A percentile compares a stretch with the other conserved stretches of the same genome.
These are phyloP conservation scores for Brassica nigra DNA, from an alignment of 345 rosid species.

Conservation along the genomic window DNA sequence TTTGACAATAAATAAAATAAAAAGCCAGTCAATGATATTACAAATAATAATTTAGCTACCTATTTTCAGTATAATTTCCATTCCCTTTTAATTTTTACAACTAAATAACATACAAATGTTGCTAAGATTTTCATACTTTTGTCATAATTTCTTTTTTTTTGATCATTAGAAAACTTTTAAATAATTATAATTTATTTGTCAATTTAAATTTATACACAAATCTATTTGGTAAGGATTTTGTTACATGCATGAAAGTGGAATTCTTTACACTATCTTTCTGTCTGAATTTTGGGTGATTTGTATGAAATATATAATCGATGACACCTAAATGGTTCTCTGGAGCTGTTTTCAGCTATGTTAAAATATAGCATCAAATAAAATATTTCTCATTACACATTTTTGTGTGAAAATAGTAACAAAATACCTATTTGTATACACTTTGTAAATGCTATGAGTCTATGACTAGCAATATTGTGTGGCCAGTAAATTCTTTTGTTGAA, in stretches of 20 bases:
- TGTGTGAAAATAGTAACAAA: not conserved
- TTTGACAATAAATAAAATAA: conserved; percentile 15
- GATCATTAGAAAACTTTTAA: not conserved
- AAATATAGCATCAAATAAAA: not conserved
- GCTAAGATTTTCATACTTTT: not conserved
- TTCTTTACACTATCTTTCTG: not conserved
- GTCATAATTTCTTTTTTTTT: not conserved
- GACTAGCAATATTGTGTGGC: not conserved
- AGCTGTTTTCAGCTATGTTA: not conserved
- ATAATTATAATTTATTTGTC: not conserved
- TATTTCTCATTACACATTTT: not conserved
- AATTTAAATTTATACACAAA: not conserved
- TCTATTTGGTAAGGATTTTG: not conserved
- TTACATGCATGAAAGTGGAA: no score
- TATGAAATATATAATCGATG: not conserved
- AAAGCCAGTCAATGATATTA: not conserved
- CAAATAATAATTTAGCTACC: not conserved
- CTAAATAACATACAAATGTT: not conserved
- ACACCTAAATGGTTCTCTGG: not conserved
- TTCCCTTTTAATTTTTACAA: not conserved
- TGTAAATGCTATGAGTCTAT: not conserved
- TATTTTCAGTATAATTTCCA: not conserved
- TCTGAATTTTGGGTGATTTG: not conserved
- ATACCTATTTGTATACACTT: not conserved
- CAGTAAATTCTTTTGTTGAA: not conserved